phyloP scores from a whole-genome alignment of 2,329 filamentous ascomycete species.

The Fusarium albosuccineum region DNA sequence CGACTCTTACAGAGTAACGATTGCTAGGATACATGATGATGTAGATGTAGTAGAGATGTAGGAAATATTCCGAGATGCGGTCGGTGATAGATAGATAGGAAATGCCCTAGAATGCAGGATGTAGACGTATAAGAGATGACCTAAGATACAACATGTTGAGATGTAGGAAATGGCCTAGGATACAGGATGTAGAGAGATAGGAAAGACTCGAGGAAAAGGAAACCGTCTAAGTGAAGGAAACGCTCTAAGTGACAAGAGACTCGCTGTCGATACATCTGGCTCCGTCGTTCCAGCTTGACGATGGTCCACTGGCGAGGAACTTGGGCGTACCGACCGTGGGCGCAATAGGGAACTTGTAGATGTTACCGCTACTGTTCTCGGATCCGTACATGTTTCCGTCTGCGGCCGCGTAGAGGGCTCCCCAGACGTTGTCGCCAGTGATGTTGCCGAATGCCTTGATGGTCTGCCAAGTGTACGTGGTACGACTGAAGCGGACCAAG shows the following conservation, averaged over 20 bases:
- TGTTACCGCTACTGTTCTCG: slow-evolving; percentile 34
- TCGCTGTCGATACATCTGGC: slow-evolving; percentile 42
- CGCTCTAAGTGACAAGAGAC: slow-evolving; percentile 5
- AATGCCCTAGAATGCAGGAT: background rate
- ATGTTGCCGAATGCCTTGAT: slow-evolving; percentile 25
- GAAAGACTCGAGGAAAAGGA: slow-evolving; percentile 14
- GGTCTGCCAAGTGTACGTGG: slow-evolving; percentile 32
- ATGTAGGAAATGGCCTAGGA: background rate
- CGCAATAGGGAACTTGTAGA: slow-evolving; percentile 39
- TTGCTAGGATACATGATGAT: slow-evolving; percentile 15
- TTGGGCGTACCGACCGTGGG: slow-evolving; percentile 25
- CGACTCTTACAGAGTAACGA: slow-evolving; percentile 5
- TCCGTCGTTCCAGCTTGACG: slow-evolving; percentile 35
- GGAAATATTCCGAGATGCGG: background rate
- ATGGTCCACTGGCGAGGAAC: slow-evolving; percentile 26
- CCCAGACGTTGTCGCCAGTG: slow-evolving; percentile 36
- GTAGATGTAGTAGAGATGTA: too few species aligned
- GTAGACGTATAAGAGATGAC: background rate
- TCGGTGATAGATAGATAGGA: slow-evolving; percentile 19
- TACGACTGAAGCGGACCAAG: slow-evolving; percentile 39
- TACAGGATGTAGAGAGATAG: slow-evolving; percentile 16
- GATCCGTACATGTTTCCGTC: slow-evolving; percentile 41
- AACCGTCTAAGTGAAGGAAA: slow-evolving; percentile 12
- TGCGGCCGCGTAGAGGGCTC: slow-evolving; percentile 35
- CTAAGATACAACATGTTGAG: background rate